Evolutionary conservation across 371 early-diverging fungal genomes (phyloP), one percentile per base, ranked within the genome.

Genomic region (Parasitella parasitica): DNA sequence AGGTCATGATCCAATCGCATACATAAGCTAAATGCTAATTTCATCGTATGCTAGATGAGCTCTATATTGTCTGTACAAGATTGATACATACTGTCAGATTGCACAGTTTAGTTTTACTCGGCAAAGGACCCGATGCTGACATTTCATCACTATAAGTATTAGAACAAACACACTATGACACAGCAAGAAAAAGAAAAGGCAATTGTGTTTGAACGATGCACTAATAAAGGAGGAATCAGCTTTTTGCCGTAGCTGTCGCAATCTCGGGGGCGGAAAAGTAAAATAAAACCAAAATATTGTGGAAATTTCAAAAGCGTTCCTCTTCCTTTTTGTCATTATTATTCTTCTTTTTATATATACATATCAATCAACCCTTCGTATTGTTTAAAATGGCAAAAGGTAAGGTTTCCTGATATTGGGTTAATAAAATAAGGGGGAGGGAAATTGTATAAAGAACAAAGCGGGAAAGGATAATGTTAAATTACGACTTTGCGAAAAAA

Each of bases 371-470:
- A 46, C 46, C 46, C 46, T 24, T 24, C 46, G 20, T 9, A 41
- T 55, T 62, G 35, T 53, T 32, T 38, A 43, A 26, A 55, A 62
- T 62, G 63, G 55, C 63, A 50, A 55, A 62, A 62, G 63, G 63
- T 62, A 55, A 62, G 27, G 9, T 3, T 27, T 13, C 3, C 13
- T 13, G 3, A 46, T 2, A 32, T 32, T 32, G n/a, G n/a, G n/a
- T n/a, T 32, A 8, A 8, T 32, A 3, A 8, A 32, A 32, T 32
- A 8, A 32, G 32, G 11, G 6, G 4, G 32, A 32, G 11, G 11
- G 6, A 32, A 32, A 3, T 32, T 32, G n/a, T 32, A 32, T 1
- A 32, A 32, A 32, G 4, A n/a, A n/a, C n/a, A n/a, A n/a, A n/a
- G n/a, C n/a, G n/a, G 32, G 32, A 32, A 32, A 32, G 32, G 11